phyloP scores from a whole-genome alignment of 805 yeast genomes.

The Pichia eremophila region DNA sequence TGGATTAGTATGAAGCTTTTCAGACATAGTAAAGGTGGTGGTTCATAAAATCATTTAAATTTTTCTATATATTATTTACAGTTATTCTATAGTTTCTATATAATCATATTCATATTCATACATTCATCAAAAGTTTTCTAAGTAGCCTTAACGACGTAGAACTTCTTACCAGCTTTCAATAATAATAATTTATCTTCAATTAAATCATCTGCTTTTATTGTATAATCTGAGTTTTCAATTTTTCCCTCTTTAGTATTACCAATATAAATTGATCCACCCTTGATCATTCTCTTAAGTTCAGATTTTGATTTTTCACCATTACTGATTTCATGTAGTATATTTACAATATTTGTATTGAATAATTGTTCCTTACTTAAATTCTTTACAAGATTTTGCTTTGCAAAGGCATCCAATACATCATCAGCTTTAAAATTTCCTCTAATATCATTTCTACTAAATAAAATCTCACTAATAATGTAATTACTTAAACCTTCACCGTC shows the following conservation, averaged over 20 bases:
- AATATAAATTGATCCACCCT: slow-evolving; percentile 63
- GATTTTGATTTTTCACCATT: slow-evolving; percentile 35
- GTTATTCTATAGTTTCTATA: background rate
- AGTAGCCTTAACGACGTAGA: slow-evolving; percentile 41
- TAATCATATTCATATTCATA: too few species aligned
- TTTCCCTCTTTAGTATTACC: slow-evolving; percentile 49
- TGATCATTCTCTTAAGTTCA: slow-evolving; percentile 38
- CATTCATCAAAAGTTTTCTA: background rate
- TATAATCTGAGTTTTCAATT: slow-evolving; percentile 38
- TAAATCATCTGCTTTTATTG: slow-evolving; percentile 39
- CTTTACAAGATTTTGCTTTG: slow-evolving; percentile 45
- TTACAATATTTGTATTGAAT: slow-evolving; percentile 33
- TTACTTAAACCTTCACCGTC: slow-evolving; percentile 63
- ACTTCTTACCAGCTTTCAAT: slow-evolving; percentile 68
- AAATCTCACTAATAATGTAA: slow-evolving; percentile 52
- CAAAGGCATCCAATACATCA: slow-evolving; percentile 46
- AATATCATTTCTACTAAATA: slow-evolving; percentile 32
- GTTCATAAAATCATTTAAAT: slow-evolving; percentile 11
- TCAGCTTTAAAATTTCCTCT: slow-evolving; percentile 34
- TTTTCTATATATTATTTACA: background rate
- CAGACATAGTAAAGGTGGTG: slow-evolving; percentile 65
- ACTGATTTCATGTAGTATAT: slow-evolving; percentile 40
- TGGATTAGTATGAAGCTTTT: slow-evolving; percentile 80
- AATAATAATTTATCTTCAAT: slow-evolving; percentile 54
- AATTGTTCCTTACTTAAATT: slow-evolving; percentile 26